Base-by-base conservation (phyloP, 148 eudicot species). In the Chenopodium quinoa region DNA sequence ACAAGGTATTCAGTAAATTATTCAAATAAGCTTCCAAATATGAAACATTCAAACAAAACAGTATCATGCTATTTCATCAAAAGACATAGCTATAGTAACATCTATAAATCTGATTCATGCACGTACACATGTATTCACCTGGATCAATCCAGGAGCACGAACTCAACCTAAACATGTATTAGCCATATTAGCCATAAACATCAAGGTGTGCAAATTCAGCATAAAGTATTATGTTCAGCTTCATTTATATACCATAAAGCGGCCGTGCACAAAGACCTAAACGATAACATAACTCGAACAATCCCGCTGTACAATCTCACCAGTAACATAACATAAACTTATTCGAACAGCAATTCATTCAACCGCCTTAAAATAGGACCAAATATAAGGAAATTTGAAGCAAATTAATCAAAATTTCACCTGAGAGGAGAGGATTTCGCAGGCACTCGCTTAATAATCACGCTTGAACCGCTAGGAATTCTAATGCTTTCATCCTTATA, bases 401-500 rank as follows among this genome's bases (percentile, higher is more conserved):
- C 62, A 58, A 66, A 46, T 23, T 14, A 9, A 23, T 48, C 11
- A 76, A 23, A 54, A 67, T 25, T 19, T 50, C 75, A 92, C 93
- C 77, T 75, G 77, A 84, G 40, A 9, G 91, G 89, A 19, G 82
- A 63, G 1, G 87, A 81, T 56, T 85, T 78, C 22, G 91, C 92
- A 2, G 97, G 97, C 52, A 93, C 91, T 83, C 97, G 80, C 84
- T 85, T 91, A 23, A 93, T 84, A 32, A 93, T 93, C 75, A 93
- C 91, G 74, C 90, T 86, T 13, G 97, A 90, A 76, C 92, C 93
- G 50, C 88, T 85, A 7, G 89, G 85, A 78, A 93, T 89, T 76
- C 81, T 85, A 81, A 75, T 79, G 78, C 78, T 77, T 13, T 89
- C 94, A 12, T 89, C 91, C 65, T 80, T 82, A 82, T 62, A 93